These are phyloP conservation scores for Pluteus cervinus DNA, from an alignment of 768 basidiomycete genomes.

Conservation along the genomic window DNA sequence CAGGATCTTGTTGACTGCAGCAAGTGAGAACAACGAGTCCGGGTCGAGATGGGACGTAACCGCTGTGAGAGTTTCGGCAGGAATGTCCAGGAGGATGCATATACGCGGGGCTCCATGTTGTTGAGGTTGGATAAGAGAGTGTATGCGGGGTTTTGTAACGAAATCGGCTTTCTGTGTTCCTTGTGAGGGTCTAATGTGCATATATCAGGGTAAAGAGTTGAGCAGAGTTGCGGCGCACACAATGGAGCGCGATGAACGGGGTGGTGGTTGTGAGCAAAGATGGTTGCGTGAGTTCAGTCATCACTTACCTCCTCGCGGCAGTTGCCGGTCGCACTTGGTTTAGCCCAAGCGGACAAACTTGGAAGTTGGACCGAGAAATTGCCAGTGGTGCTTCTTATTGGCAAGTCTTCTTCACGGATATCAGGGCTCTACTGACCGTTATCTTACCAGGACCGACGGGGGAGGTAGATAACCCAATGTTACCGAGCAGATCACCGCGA, in stretches of 20 bases:
- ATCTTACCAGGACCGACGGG: too few relatives aligned
- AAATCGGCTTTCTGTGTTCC: constrained; percentile 35
- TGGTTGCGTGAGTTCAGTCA: too few relatives aligned
- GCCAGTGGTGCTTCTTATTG: too few relatives aligned
- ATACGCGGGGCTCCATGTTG: constrained; percentile 46
- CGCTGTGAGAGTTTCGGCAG: constrained; percentile 69
- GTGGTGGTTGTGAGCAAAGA: constrained; percentile 5
- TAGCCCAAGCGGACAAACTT: too few relatives aligned
- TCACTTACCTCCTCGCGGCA: too few relatives aligned
- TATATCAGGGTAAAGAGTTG: constrained; percentile 31
- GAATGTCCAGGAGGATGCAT: constrained; percentile 44
- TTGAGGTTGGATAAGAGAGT: constrained; percentile 45
- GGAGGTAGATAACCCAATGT: too few relatives aligned
- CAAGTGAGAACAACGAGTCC: constrained; percentile 51
- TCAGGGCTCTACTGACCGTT: too few relatives aligned
- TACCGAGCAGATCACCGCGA: too few relatives aligned
- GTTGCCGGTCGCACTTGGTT: too few relatives aligned
- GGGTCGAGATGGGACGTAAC: constrained; percentile 72
- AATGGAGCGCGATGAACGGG: constrained; percentile 18
- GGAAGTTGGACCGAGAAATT: too few relatives aligned
- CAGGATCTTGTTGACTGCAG: constrained; percentile 43
- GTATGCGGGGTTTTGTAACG: too few relatives aligned
- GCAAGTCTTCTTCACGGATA: too few relatives aligned
- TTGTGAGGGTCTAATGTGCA: constrained; percentile 54
- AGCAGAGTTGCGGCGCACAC: constrained; percentile 15